Percentiles rank a stretch among this genome's conserved stretches.
Conservation (phyloP, 2,329 filamentous ascomycete species). For the Calonectria montana region DNA sequence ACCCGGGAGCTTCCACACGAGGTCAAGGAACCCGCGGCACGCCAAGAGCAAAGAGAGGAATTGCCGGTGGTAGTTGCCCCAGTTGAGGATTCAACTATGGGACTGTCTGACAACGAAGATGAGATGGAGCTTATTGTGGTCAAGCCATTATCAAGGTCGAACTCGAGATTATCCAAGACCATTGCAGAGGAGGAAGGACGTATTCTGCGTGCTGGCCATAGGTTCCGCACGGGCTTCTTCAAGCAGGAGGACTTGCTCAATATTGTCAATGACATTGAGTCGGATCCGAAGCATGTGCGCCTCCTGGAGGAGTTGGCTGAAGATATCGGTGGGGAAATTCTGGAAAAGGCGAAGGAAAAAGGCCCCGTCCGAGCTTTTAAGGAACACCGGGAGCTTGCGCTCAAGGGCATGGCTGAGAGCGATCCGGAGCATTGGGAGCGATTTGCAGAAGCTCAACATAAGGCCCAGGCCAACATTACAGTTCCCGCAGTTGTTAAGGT, state of each 20-base stretch:
- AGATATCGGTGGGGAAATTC: slow-evolving; percentile 69
- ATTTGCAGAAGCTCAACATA: slow-evolving; percentile 72
- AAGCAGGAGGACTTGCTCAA: slow-evolving; percentile 63
- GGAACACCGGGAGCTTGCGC: slow-evolving; percentile 64
- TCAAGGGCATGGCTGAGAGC: slow-evolving; percentile 63
- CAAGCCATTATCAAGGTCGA: slow-evolving; percentile 60
- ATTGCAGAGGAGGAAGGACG: slow-evolving; percentile 69
- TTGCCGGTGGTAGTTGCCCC: slow-evolving; percentile 37
- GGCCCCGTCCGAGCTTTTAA: slow-evolving; percentile 72
- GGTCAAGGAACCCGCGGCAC: slow-evolving; percentile 24
- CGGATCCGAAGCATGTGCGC: slow-evolving; percentile 62
- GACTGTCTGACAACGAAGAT: slow-evolving; percentile 61
- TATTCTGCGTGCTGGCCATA: slow-evolving; percentile 65
- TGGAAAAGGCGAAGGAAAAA: slow-evolving; percentile 65
- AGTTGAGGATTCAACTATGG: slow-evolving; percentile 49
- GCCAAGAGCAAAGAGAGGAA: slow-evolving; percentile 31
- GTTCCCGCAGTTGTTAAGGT: slow-evolving; percentile 43
- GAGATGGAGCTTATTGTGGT: slow-evolving; percentile 58
- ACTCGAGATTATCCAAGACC: slow-evolving; percentile 64
- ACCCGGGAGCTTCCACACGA: slow-evolving; percentile 63
- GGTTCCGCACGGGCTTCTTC: slow-evolving; percentile 65
- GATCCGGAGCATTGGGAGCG: slow-evolving; percentile 75
- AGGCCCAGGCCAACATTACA: slow-evolving; percentile 65
- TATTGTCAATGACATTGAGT: slow-evolving; percentile 60
- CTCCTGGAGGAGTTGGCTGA: slow-evolving; percentile 73